Percentiles rank a stretch among this genome's conserved stretches.
phyloP scores from a whole-genome alignment of 495 filamentous ascomycete genomes.

The Aspergillus homomorphus region DNA sequence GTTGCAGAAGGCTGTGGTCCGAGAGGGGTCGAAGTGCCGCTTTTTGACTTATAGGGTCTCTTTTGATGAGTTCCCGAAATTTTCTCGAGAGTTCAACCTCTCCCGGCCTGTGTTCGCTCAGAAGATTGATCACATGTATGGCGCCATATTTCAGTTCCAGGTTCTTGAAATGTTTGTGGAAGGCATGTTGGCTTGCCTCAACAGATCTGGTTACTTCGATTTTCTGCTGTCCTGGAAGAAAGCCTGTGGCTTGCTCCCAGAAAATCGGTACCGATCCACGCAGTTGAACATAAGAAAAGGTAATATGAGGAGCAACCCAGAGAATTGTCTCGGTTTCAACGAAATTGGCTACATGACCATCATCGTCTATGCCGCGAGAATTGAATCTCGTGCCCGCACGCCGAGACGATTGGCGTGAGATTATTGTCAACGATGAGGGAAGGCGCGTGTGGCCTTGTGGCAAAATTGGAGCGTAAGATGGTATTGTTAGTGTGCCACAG shows the following conservation, averaged over 20 bases:
- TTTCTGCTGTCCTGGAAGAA: conserved; percentile 92
- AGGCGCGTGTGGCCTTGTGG: conserved; percentile 56
- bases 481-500: conserved; percentile 76
- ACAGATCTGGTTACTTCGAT: conserved; percentile 84
- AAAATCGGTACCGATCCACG: conserved; percentile 92
- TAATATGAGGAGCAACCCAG: conserved; percentile 69
- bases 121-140: conserved; percentile 85
- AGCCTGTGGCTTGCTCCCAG: conserved; percentile 89
- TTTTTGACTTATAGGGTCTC: conserved; percentile 60
- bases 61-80: conserved; percentile 71
- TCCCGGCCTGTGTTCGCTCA: conserved; percentile 79
- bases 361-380: conserved; percentile 92
- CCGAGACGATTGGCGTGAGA: conserved; percentile 86
- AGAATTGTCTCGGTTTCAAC: conserved; percentile 65
- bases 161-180: conserved; percentile 86
- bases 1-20: conserved; percentile 67
- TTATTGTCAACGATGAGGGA: conserved; percentile 79
- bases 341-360: conserved; percentile 94
- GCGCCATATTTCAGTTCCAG: conserved; percentile 83
- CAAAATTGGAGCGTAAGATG: conserved; percentile 57
- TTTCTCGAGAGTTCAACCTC: conserved; percentile 76
- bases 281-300: conserved; percentile 92
- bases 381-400: conserved; percentile 96
- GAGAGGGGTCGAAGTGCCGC: conserved; percentile 36
- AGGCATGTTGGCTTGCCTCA: conserved; percentile 92